A percentile compares a stretch with the other conserved stretches of the same genome.
These are phyloP conservation scores for Hanseniaspora vineae DNA, from an alignment of 805 yeast genomes.

Conservation along the genomic window DNA sequence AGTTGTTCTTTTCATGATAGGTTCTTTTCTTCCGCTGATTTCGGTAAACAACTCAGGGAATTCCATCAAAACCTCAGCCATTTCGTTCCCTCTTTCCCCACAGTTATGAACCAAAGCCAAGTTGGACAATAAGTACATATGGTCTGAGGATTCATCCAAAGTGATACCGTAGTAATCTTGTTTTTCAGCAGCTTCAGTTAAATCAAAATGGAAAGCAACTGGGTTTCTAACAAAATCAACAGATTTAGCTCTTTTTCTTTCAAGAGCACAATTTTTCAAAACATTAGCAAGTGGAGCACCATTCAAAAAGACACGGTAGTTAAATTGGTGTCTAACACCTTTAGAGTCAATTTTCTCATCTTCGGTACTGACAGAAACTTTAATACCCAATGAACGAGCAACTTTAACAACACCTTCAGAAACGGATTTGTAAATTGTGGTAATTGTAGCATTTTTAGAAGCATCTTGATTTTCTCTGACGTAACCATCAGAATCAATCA, in stretches of 20 bases:
- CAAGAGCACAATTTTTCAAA: conserved; percentile 17
- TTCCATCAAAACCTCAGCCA: conserved; percentile 99
- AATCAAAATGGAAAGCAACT: conserved; percentile 20
- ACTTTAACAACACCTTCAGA: conserved; percentile 26
- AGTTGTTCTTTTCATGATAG: conserved; percentile 98
- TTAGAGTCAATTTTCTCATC: conserved; percentile 12
- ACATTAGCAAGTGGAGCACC: conserved; percentile 18
- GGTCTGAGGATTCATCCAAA: conserved; percentile 27
- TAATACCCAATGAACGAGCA: conserved; percentile 33
- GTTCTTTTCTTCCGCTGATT: conserved; percentile 86
- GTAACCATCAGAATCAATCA: conserved; percentile 29
- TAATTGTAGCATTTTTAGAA: conserved; percentile 18
- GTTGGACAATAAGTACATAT: conserved; percentile 29
- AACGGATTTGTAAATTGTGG: conserved; percentile 22
- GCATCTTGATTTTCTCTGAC: conserved; percentile 14
- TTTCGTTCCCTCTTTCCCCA: conserved; percentile 97
- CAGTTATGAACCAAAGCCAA: conserved; percentile 29
- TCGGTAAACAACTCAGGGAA: conserved; percentile 96
- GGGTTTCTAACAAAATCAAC: conserved; percentile 12
- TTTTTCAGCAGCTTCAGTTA: conserved; percentile 14
- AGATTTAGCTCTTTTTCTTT: conserved; percentile 7
- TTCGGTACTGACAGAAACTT: conserved; percentile 21
- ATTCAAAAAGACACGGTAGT: conserved; percentile 11
- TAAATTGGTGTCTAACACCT: conserved; percentile 7
- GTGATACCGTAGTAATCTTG: conserved; percentile 34